A percentile compares a stretch with the other conserved stretches of the same genome.
Conservation (phyloP, 176 grass and related monocot species). For the Areca catechu region DNA sequence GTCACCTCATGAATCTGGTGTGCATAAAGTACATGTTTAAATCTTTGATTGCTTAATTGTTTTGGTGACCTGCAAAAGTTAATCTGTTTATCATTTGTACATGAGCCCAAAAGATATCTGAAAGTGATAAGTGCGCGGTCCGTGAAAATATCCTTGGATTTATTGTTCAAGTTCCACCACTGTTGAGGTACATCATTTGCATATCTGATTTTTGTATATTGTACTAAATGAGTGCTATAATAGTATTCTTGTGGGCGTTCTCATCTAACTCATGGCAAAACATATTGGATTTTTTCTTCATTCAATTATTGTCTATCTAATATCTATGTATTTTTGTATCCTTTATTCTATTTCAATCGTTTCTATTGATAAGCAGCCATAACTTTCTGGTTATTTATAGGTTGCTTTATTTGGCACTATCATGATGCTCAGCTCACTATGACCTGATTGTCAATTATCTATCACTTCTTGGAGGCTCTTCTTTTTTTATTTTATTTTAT, state of each 20-base stretch:
- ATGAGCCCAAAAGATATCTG: conserved; percentile 55
- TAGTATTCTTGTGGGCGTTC: too few relatives aligned
- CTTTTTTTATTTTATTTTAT: too few relatives aligned
- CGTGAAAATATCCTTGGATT: conserved; percentile 84
- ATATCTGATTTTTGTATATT: too few relatives aligned
- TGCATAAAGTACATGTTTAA: conserved; percentile 8
- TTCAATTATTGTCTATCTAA: conserved; percentile 1
- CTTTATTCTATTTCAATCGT: too few relatives aligned
- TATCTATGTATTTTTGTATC: neutral
- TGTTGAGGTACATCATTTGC: conserved; percentile 57
- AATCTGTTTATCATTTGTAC: conserved; percentile 27
- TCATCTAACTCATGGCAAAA: too few relatives aligned
- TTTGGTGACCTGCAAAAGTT: conserved; percentile 1
- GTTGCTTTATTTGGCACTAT: too few relatives aligned
- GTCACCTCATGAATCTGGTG: conserved; percentile 65
- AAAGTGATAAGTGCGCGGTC: conserved; percentile 60
- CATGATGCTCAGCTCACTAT: too few relatives aligned
- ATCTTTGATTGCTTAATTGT: conserved; percentile 10
- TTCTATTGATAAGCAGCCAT: too few relatives aligned
- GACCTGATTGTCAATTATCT: too few relatives aligned
- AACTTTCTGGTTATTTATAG: too few relatives aligned
- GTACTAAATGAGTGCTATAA: too few relatives aligned
- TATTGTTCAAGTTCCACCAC: conserved; percentile 76
- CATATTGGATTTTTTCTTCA: neutral
- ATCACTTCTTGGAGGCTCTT: too few relatives aligned